Evolutionary conservation across 202 grass and related monocot species (phyloP).

Genomic region (Eragrostis tef): DNA sequence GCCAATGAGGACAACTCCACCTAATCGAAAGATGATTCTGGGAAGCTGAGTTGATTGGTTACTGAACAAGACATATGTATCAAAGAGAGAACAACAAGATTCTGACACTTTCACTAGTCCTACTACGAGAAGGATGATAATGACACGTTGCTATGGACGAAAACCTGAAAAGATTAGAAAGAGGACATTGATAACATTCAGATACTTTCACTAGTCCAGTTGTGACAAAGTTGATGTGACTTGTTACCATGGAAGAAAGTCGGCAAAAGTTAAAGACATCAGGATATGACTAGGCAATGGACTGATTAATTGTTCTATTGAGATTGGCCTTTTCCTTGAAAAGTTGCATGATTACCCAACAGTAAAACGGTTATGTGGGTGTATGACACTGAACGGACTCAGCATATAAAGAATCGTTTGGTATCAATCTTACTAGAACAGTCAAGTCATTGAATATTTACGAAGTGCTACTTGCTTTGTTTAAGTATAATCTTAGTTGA

Average conservation of each 20-base stretch:
- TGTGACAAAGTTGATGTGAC: neutral
- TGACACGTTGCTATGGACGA: neutral
- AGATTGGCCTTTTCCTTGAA: neutral
- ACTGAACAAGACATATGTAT: conserved; percentile 12
- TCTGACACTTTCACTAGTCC: conserved; percentile 30
- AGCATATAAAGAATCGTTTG: no score
- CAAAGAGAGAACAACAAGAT: conserved; percentile 22
- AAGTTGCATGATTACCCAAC: neutral
- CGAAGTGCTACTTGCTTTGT: neutral
- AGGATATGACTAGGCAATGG: no score
- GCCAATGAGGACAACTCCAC: neutral
- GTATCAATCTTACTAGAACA: no score
- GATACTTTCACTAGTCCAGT: conserved; percentile 23
- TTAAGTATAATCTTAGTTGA: conserved; percentile 6
- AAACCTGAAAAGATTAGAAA: neutral
- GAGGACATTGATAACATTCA: neutral
- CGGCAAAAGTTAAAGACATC: neutral
- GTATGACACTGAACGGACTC: neutral
- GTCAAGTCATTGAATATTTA: neutral
- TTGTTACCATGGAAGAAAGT: neutral
- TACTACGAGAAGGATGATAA: conserved; percentile 1
- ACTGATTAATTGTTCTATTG: conserved; percentile 19
- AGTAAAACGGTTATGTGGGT: neutral
- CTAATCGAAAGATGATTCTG: neutral
- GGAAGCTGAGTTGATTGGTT: conserved; percentile 10